Evolutionary conservation across 129 eudicot species (phyloP), one percentile per base, ranked within the genome.

Genomic region (Erigeron canadensis): DNA sequence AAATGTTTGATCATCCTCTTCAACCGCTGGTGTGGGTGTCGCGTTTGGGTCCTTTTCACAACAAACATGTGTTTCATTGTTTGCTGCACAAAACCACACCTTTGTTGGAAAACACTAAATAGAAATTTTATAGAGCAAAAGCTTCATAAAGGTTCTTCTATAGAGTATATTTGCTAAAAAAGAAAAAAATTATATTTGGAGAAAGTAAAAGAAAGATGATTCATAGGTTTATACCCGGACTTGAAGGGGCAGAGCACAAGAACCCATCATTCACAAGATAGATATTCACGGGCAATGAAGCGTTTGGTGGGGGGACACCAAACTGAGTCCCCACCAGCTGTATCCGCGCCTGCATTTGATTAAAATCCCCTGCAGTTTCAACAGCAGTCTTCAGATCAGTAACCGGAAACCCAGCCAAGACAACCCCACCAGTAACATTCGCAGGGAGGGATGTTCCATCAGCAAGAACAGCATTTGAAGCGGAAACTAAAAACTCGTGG

Each of bases 251-350:
- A 12, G 84, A 64, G 74, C 96, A 89, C 66, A 60, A 50, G 69
- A 72, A 89, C 10, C 93, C 96, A 65, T 84, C 88, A 79, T 89
- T 89, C 13, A 56, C 84, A 17, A 89, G 84, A 64, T 76, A 65
- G 57, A 89, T 48, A 46, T 74, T 82, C 42, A 38, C 37, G 13
- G 88, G 96, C 86, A 86, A 56, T 1, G 88, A 81, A 63, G 41
- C 55, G 37, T 59, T 34, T 0, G 83, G 85, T 5, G 83, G 53
- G 10, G 77, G 71, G 8, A 77, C 81, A 8, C 96, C 96, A 54
- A 82, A 89, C 72, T 82, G 84, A 3, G 93, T 86, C 2, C 96
- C 96, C 50, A 82, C 83, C 72, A 90, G 59, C 1, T 79, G 79
- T 10, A 90, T 75, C 58, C 56, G 79, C 42, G 85, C 94, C 75